These are phyloP conservation scores for Scleroderma bovista DNA, from an alignment of 768 basidiomycete genomes.

Conservation along the genomic window DNA sequence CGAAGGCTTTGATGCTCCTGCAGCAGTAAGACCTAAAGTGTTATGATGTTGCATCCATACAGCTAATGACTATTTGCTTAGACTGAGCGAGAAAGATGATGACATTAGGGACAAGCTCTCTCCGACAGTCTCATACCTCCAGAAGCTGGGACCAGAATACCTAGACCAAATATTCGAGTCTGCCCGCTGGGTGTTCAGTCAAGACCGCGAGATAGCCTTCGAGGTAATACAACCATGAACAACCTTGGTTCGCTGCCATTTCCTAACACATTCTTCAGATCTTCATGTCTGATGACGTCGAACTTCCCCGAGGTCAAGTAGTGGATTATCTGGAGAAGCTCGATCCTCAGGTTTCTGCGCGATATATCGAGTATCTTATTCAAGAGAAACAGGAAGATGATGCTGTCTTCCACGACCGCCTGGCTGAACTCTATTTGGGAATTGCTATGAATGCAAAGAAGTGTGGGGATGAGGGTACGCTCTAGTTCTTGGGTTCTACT, in stretches of 20 bases:
- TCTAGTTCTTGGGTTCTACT: constrained; percentile 1
- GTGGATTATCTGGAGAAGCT: constrained; percentile 74
- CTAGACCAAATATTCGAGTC: constrained; percentile 76
- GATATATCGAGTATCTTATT: constrained; percentile 85
- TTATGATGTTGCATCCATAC: background rate
- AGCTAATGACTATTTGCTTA: constrained; percentile 25
- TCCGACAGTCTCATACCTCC: constrained; percentile 86
- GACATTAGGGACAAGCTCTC: constrained; percentile 74
- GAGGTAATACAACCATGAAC: constrained; percentile 42
- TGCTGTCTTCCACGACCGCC: constrained; percentile 75
- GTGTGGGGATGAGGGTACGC: constrained; percentile 51
- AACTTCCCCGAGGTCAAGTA: constrained; percentile 74
- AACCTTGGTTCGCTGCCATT: background rate
- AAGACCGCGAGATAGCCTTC: constrained; percentile 67
- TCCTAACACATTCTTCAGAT: constrained; percentile 46
- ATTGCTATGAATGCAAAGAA: constrained; percentile 58
- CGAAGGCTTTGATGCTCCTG: constrained; percentile 78
- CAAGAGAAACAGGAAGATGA: constrained; percentile 63
- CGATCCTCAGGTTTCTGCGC: constrained; percentile 60
- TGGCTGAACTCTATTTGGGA: constrained; percentile 81
- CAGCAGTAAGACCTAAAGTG: constrained; percentile 54
- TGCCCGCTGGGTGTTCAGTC: constrained; percentile 81
- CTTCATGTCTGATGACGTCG: constrained; percentile 92
- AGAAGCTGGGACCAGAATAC: constrained; percentile 82
- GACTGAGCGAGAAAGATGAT: constrained; percentile 72